phyloP scores from a whole-genome alignment of 202 grass and related monocot genomes.

The Elaeis oleifera region DNA sequence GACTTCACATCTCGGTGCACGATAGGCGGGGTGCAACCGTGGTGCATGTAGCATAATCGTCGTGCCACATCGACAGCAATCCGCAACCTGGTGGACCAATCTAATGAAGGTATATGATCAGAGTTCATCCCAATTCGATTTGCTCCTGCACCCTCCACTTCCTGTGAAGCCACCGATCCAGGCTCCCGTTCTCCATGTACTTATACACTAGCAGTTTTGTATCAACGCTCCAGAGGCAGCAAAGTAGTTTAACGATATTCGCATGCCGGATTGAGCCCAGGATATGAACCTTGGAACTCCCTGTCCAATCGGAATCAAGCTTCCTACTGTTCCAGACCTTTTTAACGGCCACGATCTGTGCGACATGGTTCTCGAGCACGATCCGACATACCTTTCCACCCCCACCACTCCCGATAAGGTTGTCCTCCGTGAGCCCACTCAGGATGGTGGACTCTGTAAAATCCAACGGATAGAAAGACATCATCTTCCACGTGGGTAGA shows the following conservation, averaged over 20 bases:
- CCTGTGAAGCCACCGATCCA: slow-evolving; percentile 2
- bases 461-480: not conserved
- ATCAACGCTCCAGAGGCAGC: not conserved
- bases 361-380: not conserved
- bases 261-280: slow-evolving; percentile 5
- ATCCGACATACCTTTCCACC: slow-evolving; percentile 2
- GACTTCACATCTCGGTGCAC: slow-evolving; percentile 27
- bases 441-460: not conserved
- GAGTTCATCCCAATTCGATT: not conserved
- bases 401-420: slow-evolving; percentile 9
- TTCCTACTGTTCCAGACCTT: slow-evolving; percentile 1
- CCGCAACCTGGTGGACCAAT: slow-evolving; percentile 4
- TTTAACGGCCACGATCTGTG: not conserved
- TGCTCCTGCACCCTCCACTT: not conserved
- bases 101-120: not conserved
- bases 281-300: slow-evolving; percentile 10
- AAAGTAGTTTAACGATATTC: slow-evolving; percentile 9
- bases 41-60: slow-evolving; percentile 79
- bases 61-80: slow-evolving; percentile 34
- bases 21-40: slow-evolving; percentile 52
- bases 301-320: not conserved
- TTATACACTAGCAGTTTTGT: slow-evolving; percentile 8
- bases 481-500: not conserved
- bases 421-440: not conserved
- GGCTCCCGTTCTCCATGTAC: slow-evolving; percentile 15